Conservation (phyloP, 805 yeast genomes). For the Kuraishia piskuri region DNA sequence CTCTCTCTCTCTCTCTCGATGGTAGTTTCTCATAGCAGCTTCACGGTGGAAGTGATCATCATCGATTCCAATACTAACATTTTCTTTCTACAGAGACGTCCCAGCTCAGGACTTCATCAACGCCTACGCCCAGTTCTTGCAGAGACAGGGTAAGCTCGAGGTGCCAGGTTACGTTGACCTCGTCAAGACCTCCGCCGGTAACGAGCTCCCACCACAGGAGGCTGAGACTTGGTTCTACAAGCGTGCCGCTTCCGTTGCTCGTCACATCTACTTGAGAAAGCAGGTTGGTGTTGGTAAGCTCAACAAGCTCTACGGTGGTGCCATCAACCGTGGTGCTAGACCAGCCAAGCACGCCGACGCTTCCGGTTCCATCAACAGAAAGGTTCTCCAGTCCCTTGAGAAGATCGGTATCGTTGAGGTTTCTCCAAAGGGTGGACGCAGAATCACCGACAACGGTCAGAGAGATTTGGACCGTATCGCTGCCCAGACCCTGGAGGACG, state of each 20-base stretch:
- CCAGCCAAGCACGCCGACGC: slow-evolving; percentile 98
- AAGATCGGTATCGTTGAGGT: slow-evolving; percentile 95
- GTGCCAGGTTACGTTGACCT: slow-evolving; percentile 99
- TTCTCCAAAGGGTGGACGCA: slow-evolving; percentile 98
- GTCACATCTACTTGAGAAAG: slow-evolving; percentile 99
- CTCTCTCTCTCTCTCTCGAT: neutral
- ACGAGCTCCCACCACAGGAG: slow-evolving; percentile 99
- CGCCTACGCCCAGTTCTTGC: slow-evolving; percentile 99
- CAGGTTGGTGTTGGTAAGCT: slow-evolving; percentile 98
- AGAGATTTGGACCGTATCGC: slow-evolving; percentile 99
- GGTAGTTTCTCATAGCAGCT: neutral
- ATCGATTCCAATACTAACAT: slow-evolving; percentile 7
- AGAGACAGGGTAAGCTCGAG: slow-evolving; percentile 99
- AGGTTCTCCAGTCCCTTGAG: slow-evolving; percentile 95
- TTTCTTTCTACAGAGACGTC: slow-evolving; percentile 72
- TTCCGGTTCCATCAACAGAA: slow-evolving; percentile 99
- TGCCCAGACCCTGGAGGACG: slow-evolving; percentile 94
- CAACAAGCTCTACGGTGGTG: slow-evolving; percentile 99
- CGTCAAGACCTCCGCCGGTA: slow-evolving; percentile 98
- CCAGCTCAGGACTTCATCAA: slow-evolving; percentile 99
- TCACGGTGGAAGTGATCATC: no score
- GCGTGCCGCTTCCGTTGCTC: slow-evolving; percentile 99
- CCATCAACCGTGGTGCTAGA: slow-evolving; percentile 97
- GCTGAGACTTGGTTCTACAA: slow-evolving; percentile 99
- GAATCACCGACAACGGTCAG: slow-evolving; percentile 98